Evolutionary conservation across 192 early-diverging fungal species (phyloP).

Genomic region (Borealophlyctis nickersoniae): DNA sequence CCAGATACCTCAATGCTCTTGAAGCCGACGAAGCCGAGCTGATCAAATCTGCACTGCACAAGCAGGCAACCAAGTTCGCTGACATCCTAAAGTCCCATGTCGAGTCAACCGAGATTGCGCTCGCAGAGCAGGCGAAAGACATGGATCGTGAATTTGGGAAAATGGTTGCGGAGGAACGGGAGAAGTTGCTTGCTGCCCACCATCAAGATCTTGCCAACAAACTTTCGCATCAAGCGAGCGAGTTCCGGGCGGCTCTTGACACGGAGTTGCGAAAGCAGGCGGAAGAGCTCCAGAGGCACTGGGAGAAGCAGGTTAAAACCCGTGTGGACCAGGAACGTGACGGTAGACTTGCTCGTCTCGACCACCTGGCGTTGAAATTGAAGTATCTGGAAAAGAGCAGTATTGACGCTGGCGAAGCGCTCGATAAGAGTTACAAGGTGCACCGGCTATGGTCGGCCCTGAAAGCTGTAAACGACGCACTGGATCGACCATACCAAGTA

Average conservation of each 20-base stretch:
- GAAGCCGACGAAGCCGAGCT: constrained; percentile 29
- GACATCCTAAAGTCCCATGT: constrained; percentile 41
- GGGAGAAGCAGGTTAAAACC: constrained; percentile 71
- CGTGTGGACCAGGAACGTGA: constrained; percentile 87
- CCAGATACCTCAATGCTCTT: constrained; percentile 16
- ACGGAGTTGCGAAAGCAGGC: constrained; percentile 63
- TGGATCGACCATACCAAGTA: constrained; percentile 30
- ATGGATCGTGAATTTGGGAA: constrained; percentile 43
- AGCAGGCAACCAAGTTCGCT: constrained; percentile 46
- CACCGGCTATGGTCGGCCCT: constrained; percentile 66
- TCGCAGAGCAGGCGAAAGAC: constrained; percentile 56
- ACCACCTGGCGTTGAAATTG: constrained; percentile 74
- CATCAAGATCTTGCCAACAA: constrained; percentile 40
- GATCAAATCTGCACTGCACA: constrained; percentile 42
- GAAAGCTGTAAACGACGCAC: constrained; percentile 57
- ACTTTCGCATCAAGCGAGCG: constrained; percentile 34
- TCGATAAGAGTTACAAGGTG: constrained; percentile 62
- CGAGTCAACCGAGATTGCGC: constrained; percentile 49
- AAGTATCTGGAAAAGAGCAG: constrained; percentile 69
- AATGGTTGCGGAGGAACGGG: constrained; percentile 43
- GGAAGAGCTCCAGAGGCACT: constrained; percentile 64
- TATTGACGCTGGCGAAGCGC: constrained; percentile 62
- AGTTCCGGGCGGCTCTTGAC: constrained; percentile 53
- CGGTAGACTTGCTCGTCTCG: constrained; percentile 81
- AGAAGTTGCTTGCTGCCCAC: constrained; percentile 47